Base-by-base conservation (phyloP, 768 basidiomycete genomes). In the Mrakia blollopis region DNA sequence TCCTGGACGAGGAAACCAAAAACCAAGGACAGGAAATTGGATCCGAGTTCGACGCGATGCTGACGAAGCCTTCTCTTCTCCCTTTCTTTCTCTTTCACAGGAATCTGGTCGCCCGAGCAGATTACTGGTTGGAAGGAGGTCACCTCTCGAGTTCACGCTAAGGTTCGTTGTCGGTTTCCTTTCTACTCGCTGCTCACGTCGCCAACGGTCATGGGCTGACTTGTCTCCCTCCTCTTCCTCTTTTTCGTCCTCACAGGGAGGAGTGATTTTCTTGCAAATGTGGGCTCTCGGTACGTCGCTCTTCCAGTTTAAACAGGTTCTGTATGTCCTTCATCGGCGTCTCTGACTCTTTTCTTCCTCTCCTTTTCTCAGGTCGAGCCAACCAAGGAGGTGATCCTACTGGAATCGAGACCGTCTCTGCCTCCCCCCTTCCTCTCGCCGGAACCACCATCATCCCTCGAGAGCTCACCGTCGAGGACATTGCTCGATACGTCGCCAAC, bases 321-420 rank as follows among this genome's bases (percentile, higher is more conserved):
- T n/a, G n/a, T n/a, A n/a, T n/a, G n/a, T n/a, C n/a, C n/a, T n/a
- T n/a, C n/a, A n/a, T n/a, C n/a, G n/a, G n/a, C n/a, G n/a, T n/a
- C n/a, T n/a, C n/a, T n/a, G n/a, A n/a, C n/a, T n/a, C n/a, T n/a
- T n/a, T n/a, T n/a, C n/a, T n/a, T n/a, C n/a, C n/a, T n/a, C n/a
- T n/a, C n/a, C n/a, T n/a, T n/a, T n/a, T n/a, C n/a, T n/a, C n/a
- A 44, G 76, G 75, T 16, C 75, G 76, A 32, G 70, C 76, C 57
- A 73, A 72, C 72, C 41, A 52, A 25, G 60, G 57, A 30, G 57
- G 21, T 0, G 16, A 72, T 8, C 44, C 44, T 11, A 23, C 61
- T 3, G 70, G 69, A 32, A 69, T 77, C 76, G 35, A 72, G 71
- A 67, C 62, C 30, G 76, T 77, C 35, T 57, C 39, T 2, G 50